Base-by-base conservation (phyloP, 2,329 filamentous ascomycete species). In the Paracoccidioides lutzii region DNA sequence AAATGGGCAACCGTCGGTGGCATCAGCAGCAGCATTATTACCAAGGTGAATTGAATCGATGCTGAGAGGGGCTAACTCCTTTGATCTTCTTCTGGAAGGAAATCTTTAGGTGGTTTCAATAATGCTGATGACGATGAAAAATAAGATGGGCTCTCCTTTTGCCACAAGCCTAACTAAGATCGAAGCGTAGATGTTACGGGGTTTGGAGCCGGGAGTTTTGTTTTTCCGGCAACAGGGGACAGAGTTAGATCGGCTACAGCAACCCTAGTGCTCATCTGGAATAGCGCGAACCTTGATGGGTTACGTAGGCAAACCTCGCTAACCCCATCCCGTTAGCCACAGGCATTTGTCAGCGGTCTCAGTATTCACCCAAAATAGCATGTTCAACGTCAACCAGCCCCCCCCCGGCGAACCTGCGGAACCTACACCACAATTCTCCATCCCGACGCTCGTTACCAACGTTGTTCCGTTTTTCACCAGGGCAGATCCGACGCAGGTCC, bases 331-430 rank as follows among this genome's bases (percentile, higher is more conserved):
- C 2, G 49, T 6, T 41, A 33, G 49, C 14, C 6, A 10, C 7
- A 7, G 9, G n/a, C 28, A 52, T 52, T 38, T 52, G 50, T 52
- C 50, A 52, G 37, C 38, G 15, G 22, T 40, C 28, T 32, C 12
- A 12, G 10, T 33, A 14, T n/a, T 15, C 15, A 12, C 50, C 50
- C 50, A 52, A 52, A 52, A 52, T 42, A 52, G 50, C 50, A 52
- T 42, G 28, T 52, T n/a, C 37, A 52, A 52, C 50, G 28, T 52
- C 50, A 42, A 46, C 46, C 33, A 33, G 22, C 22, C 22, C 22
- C 22, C 22, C 22, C n/a, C n/a, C n/a, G n/a, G n/a, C n/a, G n/a
- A n/a, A n/a, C n/a, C n/a, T n/a, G n/a, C n/a, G n/a, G n/a, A 22
- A 22, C 22, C 22, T 22, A 22, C 32, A 32, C 32, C 32, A 48